Base-by-base conservation (phyloP, 805 yeast genomes). In the Candida loeiensis region DNA sequence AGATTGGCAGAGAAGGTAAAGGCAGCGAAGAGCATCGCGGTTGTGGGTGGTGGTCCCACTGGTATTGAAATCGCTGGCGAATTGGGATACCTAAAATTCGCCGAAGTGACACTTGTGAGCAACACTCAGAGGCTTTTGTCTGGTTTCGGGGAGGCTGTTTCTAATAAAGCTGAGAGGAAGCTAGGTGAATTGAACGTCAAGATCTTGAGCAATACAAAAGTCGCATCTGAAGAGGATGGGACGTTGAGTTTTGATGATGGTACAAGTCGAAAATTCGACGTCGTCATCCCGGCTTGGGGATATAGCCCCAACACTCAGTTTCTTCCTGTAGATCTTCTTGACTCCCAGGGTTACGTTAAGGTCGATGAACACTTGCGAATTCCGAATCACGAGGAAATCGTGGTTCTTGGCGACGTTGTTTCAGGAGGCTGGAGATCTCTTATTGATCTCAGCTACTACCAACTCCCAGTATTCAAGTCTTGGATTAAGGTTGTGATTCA, bases 51-150 rank as follows among this genome's bases (percentile, higher is more conserved):
- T 33, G 63, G 66, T 6, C 49, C 69, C 3, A 54, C 63, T 12
- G 69, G 64, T 4, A 68, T 65, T 8, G 73, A 68, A 43, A 33
- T 52, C 9, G 61, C 69, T 6, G 69, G 66, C 8, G 74, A 67
- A 39, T 48, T 67, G 22, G 69, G 59, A 3, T 34, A 39, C 12
- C 49, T 54, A 22, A 30, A 25, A 4, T 4, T n/a, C 9, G 36
- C 31, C 22, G 31, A 51, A 8, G 59, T 64, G 15, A 53, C 55
- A 11, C 47, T 64, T 29, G 58, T 52, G 46, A 53, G 64, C 12
- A 63, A 62, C 24, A 17, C 53, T 26, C 12, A 36, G 24, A 49
- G 40, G 17, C 59, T 61, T 4, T 41, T 51, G 40, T 20, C 33
- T 14, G 28, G 19, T 1, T 42, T 55, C 25, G 50, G 53, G 2